phyloP scores from a whole-genome alignment of 805 yeast genomes.

The Schwanniomyces yamadae region DNA sequence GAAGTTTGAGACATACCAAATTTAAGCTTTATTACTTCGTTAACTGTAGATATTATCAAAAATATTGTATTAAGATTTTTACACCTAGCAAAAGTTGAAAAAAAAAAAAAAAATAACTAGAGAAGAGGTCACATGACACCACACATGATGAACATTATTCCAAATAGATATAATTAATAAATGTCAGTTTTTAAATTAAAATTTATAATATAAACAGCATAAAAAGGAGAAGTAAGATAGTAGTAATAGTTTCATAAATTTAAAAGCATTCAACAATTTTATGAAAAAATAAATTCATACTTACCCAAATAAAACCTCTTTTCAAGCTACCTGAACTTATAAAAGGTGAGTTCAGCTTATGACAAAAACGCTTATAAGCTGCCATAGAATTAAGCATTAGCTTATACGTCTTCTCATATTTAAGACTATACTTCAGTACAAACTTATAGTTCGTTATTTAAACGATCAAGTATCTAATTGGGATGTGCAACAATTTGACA shows the following conservation, averaged over 20 bases:
- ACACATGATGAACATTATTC: background rate
- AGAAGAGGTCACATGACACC: background rate
- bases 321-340: conserved; percentile 1
- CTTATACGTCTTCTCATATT: background rate
- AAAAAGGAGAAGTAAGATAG: background rate
- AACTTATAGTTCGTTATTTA: conserved; percentile 30
- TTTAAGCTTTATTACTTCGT: background rate
- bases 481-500: conserved; percentile 91
- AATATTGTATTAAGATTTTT: no score
- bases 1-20: conserved; percentile 28
- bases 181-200: background rate
- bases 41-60: no score
- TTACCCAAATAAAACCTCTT: background rate
- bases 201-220: background rate
- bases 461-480: conserved; percentile 93
- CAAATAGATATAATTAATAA: background rate
- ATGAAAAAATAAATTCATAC: no score
- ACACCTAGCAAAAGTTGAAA: background rate
- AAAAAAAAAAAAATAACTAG: background rate
- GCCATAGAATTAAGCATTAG: no score
- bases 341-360: background rate
- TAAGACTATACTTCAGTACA: background rate
- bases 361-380: background rate
- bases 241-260: background rate
- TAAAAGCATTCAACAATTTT: no score